phyloP scores from a whole-genome alignment of 2,329 filamentous ascomycete species.

The Colletotrichum lentis region DNA sequence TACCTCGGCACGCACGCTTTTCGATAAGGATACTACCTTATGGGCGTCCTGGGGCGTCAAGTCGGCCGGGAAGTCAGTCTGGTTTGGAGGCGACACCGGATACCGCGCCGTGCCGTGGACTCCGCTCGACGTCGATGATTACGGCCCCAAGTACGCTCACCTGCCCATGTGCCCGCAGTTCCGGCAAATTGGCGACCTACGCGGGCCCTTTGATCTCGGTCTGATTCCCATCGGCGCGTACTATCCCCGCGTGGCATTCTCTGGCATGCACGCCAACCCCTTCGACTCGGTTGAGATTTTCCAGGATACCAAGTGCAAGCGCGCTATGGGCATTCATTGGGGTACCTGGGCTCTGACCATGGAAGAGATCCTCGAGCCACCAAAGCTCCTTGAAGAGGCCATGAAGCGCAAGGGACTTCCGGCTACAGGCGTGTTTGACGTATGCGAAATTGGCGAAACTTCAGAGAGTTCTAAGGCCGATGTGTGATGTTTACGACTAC shows the following conservation, averaged over 20 bases:
- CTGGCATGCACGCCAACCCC: conserved; percentile 84
- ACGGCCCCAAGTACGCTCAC: conserved; percentile 70
- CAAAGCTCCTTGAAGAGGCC: conserved; percentile 74
- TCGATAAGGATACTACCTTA: conserved; percentile 78
- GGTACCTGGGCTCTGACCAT: conserved; percentile 86
- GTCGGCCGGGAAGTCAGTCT: conserved; percentile 79
- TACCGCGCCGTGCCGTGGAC: conserved; percentile 80
- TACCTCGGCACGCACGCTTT: conserved; percentile 71
- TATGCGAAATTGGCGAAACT: conserved; percentile 87
- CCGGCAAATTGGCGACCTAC: conserved; percentile 77
- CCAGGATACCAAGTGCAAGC: conserved; percentile 77
- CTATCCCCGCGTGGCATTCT: conserved; percentile 75
- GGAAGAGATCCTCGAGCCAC: conserved; percentile 87
- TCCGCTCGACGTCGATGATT: conserved; percentile 72
- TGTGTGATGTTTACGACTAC: conserved; percentile 1
- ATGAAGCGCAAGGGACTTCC: conserved; percentile 71
- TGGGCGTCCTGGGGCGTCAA: conserved; percentile 88
- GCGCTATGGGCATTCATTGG: conserved; percentile 90
- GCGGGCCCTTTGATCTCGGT: conserved; percentile 89
- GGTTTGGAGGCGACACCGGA: conserved; percentile 90
- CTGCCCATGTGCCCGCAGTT: conserved; percentile 84
- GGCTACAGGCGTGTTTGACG: conserved; percentile 79
- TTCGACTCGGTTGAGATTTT: conserved; percentile 92
- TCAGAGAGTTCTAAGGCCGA: conserved; percentile 69
- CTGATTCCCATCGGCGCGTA: conserved; percentile 95